Percentiles rank a stretch among this genome's conserved stretches.
These are phyloP conservation scores for Lolium multiflorum DNA, from an alignment of 176 grass and related monocot genomes.

Conservation along the genomic window DNA sequence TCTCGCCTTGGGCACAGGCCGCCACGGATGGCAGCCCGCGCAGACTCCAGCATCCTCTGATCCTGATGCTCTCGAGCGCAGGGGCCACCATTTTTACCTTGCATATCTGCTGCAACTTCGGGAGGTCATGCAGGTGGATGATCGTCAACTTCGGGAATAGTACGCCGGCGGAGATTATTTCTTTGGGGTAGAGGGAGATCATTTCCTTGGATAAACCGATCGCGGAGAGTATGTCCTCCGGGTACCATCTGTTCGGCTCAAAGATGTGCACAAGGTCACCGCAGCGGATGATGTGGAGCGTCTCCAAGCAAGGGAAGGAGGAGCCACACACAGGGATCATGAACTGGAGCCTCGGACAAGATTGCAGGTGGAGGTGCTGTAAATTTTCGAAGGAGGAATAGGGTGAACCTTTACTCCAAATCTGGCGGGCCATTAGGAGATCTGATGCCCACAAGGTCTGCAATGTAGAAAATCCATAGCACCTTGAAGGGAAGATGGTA, in stretches of 20 bases:
- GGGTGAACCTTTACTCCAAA: background rate
- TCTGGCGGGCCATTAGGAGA: background rate
- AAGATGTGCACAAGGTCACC: slow-evolving; percentile 6
- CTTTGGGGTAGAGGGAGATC: no score
- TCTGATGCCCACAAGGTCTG: slow-evolving; percentile 29
- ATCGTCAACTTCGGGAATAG: slow-evolving; percentile 5
- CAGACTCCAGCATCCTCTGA: slow-evolving; percentile 26
- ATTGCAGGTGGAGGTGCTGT: background rate
- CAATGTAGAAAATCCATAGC: accelerated
- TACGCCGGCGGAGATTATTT: accelerated
- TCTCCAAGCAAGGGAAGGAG: background rate
- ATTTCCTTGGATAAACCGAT: no score
- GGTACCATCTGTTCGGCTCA: accelerated
- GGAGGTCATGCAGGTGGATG: slow-evolving; percentile 39
- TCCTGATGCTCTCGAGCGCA: background rate
- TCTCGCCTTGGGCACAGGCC: background rate
- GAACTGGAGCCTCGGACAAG: slow-evolving; percentile 25
- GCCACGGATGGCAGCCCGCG: background rate
- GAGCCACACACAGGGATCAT: background rate
- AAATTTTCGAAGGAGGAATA: background rate
- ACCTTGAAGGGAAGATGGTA: background rate
- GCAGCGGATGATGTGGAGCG: slow-evolving; percentile 43
- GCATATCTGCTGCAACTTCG: slow-evolving; percentile 11
- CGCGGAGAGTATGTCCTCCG: no score
- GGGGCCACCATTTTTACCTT: background rate